Percentiles rank a stretch among this genome's conserved stretches.
Conservation (phyloP, 306 rosid genomes). For the peach (Prunus persica) region Prunus_persica_NCBIv2 NC_034016.1:1954501-1955000, state of each 20-base stretch:
- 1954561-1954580: neutral
- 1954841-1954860: neutral
- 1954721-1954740: neutral
- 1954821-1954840: neutral
- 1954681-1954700: neutral
- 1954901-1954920: slow-evolving; percentile 68
- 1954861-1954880: neutral
- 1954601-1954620: neutral
- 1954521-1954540: slow-evolving; percentile 47
- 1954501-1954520: slow-evolving; percentile 69
- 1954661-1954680: neutral
- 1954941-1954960: slow-evolving; percentile 80
- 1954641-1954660: neutral
- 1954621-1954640: neutral
- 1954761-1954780: neutral
- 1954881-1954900: slow-evolving; percentile 63
- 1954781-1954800: too few species aligned
- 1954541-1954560: slow-evolving; percentile 8
- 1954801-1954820: neutral
- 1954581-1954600: neutral
- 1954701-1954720: neutral
- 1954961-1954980: slow-evolving; percentile 65
- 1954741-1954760: neutral
- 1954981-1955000: slow-evolving; percentile 72
- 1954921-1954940: slow-evolving; percentile 99